Conservation (phyloP, 2,329 filamentous ascomycete species). For the Neurospora crassa region DNA sequence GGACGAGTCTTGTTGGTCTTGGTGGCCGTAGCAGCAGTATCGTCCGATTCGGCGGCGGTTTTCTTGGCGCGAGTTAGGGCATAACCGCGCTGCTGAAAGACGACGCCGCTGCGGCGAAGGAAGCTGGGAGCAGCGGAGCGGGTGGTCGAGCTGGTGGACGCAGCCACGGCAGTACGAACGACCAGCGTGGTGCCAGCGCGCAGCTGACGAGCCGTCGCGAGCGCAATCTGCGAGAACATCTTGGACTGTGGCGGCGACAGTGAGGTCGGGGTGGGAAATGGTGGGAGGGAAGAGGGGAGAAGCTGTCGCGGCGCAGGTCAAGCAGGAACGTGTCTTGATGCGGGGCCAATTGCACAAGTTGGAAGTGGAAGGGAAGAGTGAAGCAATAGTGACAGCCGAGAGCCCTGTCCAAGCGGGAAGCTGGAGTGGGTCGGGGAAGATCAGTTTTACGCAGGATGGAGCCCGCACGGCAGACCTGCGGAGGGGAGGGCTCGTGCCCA, state of each 20-base stretch:
- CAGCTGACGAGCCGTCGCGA: constrained; percentile 11
- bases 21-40: constrained; percentile 1
- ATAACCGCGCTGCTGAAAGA: constrained; percentile 13
- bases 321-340: background rate
- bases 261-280: background rate
- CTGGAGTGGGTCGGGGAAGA: background rate
- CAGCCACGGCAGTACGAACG: constrained; percentile 2
- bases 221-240: constrained; percentile 18
- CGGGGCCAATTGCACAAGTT: background rate
- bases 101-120: constrained; percentile 7
- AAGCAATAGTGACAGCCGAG: background rate
- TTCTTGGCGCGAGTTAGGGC: constrained; percentile 14
- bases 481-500: background rate
- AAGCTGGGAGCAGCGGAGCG: constrained; percentile 6
- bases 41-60: constrained; percentile 3
- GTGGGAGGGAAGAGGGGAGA: background rate
- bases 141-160: background rate
- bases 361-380: background rate
- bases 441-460: background rate
- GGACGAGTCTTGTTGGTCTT: constrained; percentile 15
- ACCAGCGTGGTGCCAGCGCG: constrained; percentile 10
- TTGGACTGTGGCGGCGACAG: background rate
- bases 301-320: background rate
- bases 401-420: background rate
- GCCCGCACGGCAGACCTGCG: background rate